Conservation (phyloP, 768 basidiomycete species). For the Amanita rubescens region DNA sequence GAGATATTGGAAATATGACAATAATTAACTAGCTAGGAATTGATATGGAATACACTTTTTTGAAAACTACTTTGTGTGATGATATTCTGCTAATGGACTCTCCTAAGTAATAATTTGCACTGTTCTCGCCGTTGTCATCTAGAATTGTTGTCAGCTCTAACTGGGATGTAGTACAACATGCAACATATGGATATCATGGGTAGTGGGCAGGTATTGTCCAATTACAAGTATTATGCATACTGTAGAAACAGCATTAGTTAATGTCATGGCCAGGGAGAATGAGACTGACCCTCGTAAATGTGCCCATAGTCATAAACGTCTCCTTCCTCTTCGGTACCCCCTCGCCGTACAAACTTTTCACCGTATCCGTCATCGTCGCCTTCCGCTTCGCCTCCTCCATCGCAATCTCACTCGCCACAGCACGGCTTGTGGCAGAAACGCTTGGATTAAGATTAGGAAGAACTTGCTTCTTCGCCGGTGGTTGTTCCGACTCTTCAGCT, state of each 20-base stretch:
- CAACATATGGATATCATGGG: too few species aligned
- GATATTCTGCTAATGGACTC: too few species aligned
- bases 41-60: not conserved
- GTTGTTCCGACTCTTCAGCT: constrained; percentile 27
- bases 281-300: constrained; percentile 77
- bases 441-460: constrained; percentile 43
- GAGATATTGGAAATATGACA: not conserved
- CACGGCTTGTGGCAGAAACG: constrained; percentile 51
- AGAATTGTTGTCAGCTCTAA: too few species aligned
- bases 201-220: too few species aligned
- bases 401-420: constrained; percentile 65
- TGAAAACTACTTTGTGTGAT: too few species aligned
- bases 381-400: constrained; percentile 80
- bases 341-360: constrained; percentile 73
- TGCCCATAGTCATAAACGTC: constrained; percentile 89
- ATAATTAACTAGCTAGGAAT: not conserved
- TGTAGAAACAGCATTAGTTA: constrained; percentile 3
- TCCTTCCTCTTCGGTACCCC: constrained; percentile 54
- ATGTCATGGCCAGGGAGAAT: too few species aligned
- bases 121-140: too few species aligned
- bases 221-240: constrained; percentile 14
- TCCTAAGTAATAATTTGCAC: too few species aligned
- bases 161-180: too few species aligned
- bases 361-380: constrained; percentile 77
- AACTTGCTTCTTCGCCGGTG: constrained; percentile 35